Percentiles rank a stretch among this genome's conserved stretches.
phyloP scores from a whole-genome alignment of 148 eudicot species.

The Silene latifolia region DNA sequence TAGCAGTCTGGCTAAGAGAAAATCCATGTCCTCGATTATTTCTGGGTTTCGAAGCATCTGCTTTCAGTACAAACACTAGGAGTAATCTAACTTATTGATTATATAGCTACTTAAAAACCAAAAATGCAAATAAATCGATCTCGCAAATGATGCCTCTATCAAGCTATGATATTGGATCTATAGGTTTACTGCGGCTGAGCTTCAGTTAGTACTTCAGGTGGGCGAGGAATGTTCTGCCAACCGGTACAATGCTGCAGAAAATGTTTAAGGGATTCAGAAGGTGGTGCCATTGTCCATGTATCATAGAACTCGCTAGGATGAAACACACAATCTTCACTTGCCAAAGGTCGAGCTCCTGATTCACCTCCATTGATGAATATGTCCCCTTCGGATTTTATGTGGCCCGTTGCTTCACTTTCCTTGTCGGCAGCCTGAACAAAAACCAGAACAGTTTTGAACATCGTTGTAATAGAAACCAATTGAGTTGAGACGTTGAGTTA shows the following conservation, averaged over 20 bases:
- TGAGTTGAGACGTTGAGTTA: neutral
- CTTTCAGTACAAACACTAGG: neutral
- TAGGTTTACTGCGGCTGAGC: slow-evolving; percentile 8
- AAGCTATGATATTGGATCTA: neutral
- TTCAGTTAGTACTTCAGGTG: slow-evolving; percentile 16
- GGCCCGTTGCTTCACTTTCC: slow-evolving; percentile 42
- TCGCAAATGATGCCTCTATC: neutral
- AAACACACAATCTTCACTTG: slow-evolving; percentile 38
- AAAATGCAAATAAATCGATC: neutral
- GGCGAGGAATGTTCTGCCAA: slow-evolving; percentile 56
- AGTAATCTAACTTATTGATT: neutral
- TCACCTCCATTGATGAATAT: slow-evolving; percentile 49
- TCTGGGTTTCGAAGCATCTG: neutral
- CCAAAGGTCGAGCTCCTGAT: slow-evolving; percentile 30
- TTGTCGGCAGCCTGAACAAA: slow-evolving; percentile 50
- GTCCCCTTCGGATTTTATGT: slow-evolving; percentile 56
- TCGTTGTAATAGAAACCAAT: neutral
- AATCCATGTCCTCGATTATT: neutral
- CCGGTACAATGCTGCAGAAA: slow-evolving; percentile 64
- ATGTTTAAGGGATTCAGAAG: slow-evolving; percentile 62
- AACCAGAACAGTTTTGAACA: neutral
- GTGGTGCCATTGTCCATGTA: slow-evolving; percentile 65
- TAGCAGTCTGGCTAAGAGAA: neutral
- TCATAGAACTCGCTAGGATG: slow-evolving; percentile 62
- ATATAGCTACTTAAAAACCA: neutral